Evolutionary conservation across 2,329 filamentous ascomycete genomes (phyloP).

Genomic region (Scortechinia acanthostroma): DNA sequence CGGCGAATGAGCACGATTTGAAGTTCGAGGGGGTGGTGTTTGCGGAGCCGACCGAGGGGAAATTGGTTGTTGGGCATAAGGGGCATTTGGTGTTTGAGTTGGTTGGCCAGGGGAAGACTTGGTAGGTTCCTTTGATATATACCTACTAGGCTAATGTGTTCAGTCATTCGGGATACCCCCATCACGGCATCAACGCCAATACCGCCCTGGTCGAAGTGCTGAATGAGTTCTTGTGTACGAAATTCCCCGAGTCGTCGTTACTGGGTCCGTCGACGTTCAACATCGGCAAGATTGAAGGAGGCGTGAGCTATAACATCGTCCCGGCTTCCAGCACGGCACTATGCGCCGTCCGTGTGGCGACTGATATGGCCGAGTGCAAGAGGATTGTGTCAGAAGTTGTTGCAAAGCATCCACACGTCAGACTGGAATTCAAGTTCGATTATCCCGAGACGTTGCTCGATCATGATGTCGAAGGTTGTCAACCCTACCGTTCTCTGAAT

Average conservation of each 20-base stretch:
- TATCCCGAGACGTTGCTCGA: no score
- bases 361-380: no score
- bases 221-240: slow-evolving; percentile 54
- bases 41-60: slow-evolving; percentile 85
- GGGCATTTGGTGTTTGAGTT: slow-evolving; percentile 67
- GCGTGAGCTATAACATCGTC: slow-evolving; percentile 84
- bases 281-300: slow-evolving; percentile 70
- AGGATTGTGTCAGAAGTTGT: no score
- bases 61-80: slow-evolving; percentile 86
- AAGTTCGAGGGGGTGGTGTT: slow-evolving; percentile 69
- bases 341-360: slow-evolving; percentile 70
- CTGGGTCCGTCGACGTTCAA: slow-evolving; percentile 89
- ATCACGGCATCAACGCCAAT: slow-evolving; percentile 79
- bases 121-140: no score
- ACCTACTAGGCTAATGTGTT: no score
- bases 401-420: no score
- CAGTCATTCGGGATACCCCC: slow-evolving; percentile 87
- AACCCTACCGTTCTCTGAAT: no score
- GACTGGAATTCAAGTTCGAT: no score
- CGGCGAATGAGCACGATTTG: slow-evolving; percentile 30
- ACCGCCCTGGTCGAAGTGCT: slow-evolving; percentile 73
- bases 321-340: slow-evolving; percentile 64
- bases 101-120: slow-evolving; percentile 63
- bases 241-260: slow-evolving; percentile 68
- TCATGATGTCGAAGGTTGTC: no score